Evolutionary conservation across 768 basidiomycete species (phyloP), one percentile per base, ranked within the genome.

Genomic region (Lentinula sp.): DNA sequence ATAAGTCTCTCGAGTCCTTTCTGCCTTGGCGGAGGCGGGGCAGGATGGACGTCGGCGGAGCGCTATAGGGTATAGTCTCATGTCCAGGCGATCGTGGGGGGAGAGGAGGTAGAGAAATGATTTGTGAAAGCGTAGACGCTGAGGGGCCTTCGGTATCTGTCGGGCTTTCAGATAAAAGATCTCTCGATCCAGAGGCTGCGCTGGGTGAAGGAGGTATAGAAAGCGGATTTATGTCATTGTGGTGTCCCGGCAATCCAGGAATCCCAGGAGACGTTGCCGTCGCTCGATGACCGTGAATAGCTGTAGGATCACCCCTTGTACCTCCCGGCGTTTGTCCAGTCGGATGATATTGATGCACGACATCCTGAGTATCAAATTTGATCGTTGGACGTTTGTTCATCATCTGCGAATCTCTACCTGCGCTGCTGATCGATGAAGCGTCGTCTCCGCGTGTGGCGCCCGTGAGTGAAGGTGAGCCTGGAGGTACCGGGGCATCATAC

Each of bases 401-500:
- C 35, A 71, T 50, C 6, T 72, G 70, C 23, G 77, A 78, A 41
- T 70, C 63, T 28, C 61, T 69, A 28, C 76, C 62, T 43, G 53
- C 42, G 36, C 62, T 59, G n/a, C 23, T 37, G 16, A 63, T 41
- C 6, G 65, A 66, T 3, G 57, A 64, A 8, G 45, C 53, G 20
- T 66, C 65, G 39, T 61, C 60, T 28, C 63, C 61, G 15, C 39
- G 33, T 5, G 59, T 62, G 37, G 66, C 66, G 64, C 67, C 60
- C 64, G 67, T 61, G 59, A 50, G 15, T 6, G 60, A 64, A n/a
- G 65, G 61, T 63, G 68, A 75, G 74, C 3, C 76, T 73, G 28
- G 83, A 63, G 90, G 88, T 68, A 97, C 82, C 2, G 95, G 95
- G 10, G 88, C 84, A 69, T 98, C 95, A 69, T 93, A 95, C 6